Conservation (phyloP, 2,329 filamentous ascomycete genomes). For the Talaromyces marneffei region DNA sequence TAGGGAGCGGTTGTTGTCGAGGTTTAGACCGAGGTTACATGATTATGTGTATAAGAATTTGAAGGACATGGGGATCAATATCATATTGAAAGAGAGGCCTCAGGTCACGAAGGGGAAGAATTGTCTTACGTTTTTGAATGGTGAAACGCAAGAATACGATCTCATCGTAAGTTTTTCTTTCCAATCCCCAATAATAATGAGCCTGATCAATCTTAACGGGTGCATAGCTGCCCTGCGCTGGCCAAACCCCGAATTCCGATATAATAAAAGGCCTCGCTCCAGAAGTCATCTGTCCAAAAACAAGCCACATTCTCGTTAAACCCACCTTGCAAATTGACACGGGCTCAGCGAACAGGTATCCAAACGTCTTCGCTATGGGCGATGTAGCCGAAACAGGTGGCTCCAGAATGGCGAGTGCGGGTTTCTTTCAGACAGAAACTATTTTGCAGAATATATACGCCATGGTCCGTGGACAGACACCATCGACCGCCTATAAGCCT, state of each 20-base stretch:
- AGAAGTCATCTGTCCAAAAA: not conserved
- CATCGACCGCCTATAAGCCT: not conserved
- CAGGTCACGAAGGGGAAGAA: not conserved
- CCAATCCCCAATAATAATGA: not conserved
- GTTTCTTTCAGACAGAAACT: slow-evolving; percentile 7
- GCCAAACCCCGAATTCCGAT: not conserved
- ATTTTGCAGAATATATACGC: not conserved
- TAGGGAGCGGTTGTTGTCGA: not conserved
- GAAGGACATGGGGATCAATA: not conserved
- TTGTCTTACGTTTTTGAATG: not conserved
- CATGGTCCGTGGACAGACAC: not conserved
- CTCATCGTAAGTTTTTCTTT: not conserved
- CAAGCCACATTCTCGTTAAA: not conserved
- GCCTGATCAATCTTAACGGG: not conserved
- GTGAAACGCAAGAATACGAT: not conserved
- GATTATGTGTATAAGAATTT: not conserved
- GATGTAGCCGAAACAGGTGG: slow-evolving; percentile 6
- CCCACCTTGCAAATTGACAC: slow-evolving; percentile 1
- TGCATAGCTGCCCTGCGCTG: not conserved
- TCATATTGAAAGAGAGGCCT: not conserved
- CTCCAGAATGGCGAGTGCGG: not conserved
- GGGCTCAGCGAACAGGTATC: not conserved
- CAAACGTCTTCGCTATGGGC: slow-evolving; percentile 3
- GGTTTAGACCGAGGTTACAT: slow-evolving; percentile 1
- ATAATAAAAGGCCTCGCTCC: not conserved